Evolutionary conservation across 192 early-diverging fungal species (phyloP).

Genomic region (Polychytrium aggregatum): DNA sequence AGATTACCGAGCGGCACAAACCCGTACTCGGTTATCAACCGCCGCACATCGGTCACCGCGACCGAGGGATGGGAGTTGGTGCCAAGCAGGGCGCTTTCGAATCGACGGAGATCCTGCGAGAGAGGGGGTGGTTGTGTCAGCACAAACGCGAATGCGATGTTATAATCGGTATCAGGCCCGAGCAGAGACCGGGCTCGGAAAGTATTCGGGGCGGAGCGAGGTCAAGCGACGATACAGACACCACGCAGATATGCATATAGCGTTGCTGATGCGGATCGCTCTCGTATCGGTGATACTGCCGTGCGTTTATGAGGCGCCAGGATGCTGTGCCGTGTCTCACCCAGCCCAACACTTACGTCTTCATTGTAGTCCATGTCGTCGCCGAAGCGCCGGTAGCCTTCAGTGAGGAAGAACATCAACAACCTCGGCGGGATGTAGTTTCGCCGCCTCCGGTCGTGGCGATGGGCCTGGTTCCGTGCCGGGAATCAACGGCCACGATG

Average conservation of each 20-base stretch:
- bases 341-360: constrained; percentile 28
- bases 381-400: constrained; percentile 18
- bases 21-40: constrained; percentile 12
- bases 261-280: no score
- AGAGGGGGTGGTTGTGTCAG: neutral
- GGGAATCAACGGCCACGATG: neutral
- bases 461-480: constrained; percentile 13
- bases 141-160: neutral
- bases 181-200: neutral
- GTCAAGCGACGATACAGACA: no score
- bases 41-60: constrained; percentile 9
- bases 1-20: constrained; percentile 25
- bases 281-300: no score
- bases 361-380: constrained; percentile 25
- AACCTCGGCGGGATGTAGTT: constrained; percentile 7
- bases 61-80: neutral
- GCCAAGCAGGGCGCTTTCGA: constrained; percentile 23
- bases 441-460: constrained; percentile 14
- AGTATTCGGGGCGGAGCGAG: no score
- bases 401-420: constrained; percentile 25
- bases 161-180: neutral
- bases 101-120: constrained; percentile 23
- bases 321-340: no score
- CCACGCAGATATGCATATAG: no score
- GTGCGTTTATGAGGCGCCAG: no score